phyloP scores from a whole-genome alignment of 208 protist genomes.

The Wallacemonas sp. region DNA sequence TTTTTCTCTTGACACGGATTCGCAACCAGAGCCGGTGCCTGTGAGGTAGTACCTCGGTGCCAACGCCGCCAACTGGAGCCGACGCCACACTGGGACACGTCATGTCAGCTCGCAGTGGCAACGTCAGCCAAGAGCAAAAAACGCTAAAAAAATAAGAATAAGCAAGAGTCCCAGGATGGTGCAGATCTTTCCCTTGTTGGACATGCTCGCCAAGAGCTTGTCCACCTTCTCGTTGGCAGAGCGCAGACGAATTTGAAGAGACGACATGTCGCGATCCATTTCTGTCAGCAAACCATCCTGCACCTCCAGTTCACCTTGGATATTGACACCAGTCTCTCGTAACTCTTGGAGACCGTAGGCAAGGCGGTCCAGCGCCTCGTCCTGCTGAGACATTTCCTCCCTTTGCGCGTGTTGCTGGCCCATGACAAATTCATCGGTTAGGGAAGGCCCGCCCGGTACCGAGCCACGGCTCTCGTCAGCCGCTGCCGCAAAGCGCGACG shows the following conservation, averaged over 20 bases:
- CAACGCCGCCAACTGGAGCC: too few species aligned
- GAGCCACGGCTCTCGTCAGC: neutral
- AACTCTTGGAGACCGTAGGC: constrained; percentile 75
- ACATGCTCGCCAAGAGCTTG: constrained; percentile 81
- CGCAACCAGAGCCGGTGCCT: neutral
- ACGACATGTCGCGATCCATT: constrained; percentile 58
- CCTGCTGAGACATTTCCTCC: constrained; percentile 64
- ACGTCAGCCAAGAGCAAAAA: constrained; percentile 21
- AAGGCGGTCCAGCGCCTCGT: constrained; percentile 74
- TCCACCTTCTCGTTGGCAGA: constrained; percentile 80
- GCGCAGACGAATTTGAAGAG: constrained; percentile 62
- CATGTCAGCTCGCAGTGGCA: neutral
- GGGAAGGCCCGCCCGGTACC: neutral
- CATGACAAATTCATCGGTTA: constrained; percentile 51
- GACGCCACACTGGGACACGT: neutral
- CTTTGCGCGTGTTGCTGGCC: constrained; percentile 53
- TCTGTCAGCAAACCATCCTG: constrained; percentile 71
- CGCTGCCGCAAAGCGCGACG: neutral
- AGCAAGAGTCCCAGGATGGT: constrained; percentile 57
- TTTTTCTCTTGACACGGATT: too few species aligned
- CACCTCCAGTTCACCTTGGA: constrained; percentile 68
- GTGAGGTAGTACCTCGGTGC: too few species aligned
- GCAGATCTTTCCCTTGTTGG: constrained; percentile 80
- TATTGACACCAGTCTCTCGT: constrained; percentile 72
- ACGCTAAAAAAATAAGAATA: constrained; percentile 47